Evolutionary conservation across 108 stramenopile genomes (phyloP).

Genomic region (Hondaea fermentalgiana): DNA sequence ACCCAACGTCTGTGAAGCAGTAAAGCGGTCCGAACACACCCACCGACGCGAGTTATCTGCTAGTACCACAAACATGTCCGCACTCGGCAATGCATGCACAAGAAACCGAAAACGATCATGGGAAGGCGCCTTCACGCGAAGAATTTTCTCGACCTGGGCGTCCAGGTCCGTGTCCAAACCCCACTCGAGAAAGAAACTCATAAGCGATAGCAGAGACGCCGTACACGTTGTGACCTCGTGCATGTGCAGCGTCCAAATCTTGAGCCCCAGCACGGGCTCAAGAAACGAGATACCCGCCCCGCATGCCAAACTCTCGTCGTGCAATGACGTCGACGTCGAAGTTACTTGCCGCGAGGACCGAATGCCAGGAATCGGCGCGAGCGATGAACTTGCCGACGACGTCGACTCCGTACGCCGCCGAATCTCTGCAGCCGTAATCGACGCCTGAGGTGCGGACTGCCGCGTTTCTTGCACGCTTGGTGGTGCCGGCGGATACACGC

Average conservation of each 20-base stretch:
- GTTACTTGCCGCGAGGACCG: background rate
- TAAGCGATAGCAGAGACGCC: background rate
- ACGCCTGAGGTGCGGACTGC: background rate
- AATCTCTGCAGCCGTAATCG: background rate
- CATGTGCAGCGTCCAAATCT: background rate
- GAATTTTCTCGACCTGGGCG: background rate
- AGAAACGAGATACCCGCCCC: background rate
- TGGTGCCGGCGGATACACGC: background rate
- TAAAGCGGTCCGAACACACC: background rate
- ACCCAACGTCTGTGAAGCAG: background rate
- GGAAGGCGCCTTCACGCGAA: background rate
- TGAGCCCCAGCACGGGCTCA: background rate
- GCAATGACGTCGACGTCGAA: background rate
- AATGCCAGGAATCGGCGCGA: background rate
- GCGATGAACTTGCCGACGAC: background rate
- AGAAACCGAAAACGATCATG: background rate
- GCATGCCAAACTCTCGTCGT: background rate
- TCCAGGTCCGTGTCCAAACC: background rate
- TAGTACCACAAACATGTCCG: background rate
- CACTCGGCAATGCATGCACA: background rate
- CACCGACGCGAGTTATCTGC: background rate
- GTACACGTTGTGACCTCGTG: background rate
- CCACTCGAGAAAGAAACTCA: conserved; percentile 4
- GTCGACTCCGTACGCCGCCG: background rate
- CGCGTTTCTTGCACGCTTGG: background rate